Conservation (phyloP, 2,329 filamentous ascomycete genomes). For the Exophiala dermatitidis region DNA sequence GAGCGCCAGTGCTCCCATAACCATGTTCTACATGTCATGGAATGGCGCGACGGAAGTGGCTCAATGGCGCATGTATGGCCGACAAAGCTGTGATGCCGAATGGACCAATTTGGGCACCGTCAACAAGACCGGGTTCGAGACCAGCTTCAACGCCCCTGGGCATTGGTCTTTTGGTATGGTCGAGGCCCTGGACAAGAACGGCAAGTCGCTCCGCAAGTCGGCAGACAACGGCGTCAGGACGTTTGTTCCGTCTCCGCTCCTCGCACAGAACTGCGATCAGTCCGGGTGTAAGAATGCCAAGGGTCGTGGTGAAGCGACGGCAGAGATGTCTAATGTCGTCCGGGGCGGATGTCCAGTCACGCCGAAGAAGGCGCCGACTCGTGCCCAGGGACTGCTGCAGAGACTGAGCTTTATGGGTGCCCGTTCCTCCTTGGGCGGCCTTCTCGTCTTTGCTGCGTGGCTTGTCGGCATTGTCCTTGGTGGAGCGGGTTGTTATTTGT, state of each 20-base stretch:
- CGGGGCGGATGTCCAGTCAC: no score
- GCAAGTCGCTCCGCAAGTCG: conserved; percentile 7
- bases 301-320: neutral
- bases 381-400: no score
- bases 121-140: conserved; percentile 35
- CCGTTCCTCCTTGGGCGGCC: no score
- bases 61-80: conserved; percentile 33
- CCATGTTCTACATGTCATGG: conserved; percentile 36
- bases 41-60: conserved; percentile 45
- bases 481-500: neutral
- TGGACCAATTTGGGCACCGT: conserved; percentile 30
- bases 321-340: neutral
- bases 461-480: neutral
- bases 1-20: neutral
- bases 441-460: neutral
- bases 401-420: no score
- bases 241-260: conserved; percentile 8
- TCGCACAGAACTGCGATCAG: conserved; percentile 8
- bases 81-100: neutral
- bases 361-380: no score
- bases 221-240: conserved; percentile 9
- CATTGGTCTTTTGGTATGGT: conserved; percentile 14
- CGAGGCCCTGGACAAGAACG: conserved; percentile 11
- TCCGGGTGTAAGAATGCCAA: conserved; percentile 1
- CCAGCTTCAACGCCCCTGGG: conserved; percentile 24